Conservation (phyloP, 2,329 filamentous ascomycete genomes). For the Lojkania enalia region DNA sequence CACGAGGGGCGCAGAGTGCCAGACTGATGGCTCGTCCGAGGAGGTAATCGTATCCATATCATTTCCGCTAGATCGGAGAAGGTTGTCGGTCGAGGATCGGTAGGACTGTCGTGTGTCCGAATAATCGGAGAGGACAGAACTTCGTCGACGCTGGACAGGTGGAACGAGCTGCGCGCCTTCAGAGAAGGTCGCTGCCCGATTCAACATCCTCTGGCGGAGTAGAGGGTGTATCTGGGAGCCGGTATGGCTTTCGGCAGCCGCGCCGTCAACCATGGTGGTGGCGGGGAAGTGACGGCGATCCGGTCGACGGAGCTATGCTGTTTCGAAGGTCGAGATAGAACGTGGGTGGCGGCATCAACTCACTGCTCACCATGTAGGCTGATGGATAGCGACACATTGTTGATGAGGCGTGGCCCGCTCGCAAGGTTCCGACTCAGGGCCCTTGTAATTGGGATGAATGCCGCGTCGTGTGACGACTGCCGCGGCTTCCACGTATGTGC, state of each 20-base stretch:
- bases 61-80: conserved; percentile 58
- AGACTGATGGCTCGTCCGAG: conserved; percentile 63
- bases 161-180: conserved; percentile 31
- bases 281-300: conserved; percentile 6
- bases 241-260: conserved; percentile 22
- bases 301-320: no score
- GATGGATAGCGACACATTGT: no score
- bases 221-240: conserved; percentile 32
- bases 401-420: no score
- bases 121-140: conserved; percentile 77
- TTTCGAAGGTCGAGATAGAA: no score
- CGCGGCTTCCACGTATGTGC: no score
- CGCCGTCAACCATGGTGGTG: conserved; percentile 31
- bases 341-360: no score
- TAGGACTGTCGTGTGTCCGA: conserved; percentile 69
- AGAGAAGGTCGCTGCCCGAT: conserved; percentile 39
- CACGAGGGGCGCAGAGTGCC: conserved; percentile 79
- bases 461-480: no score
- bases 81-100: conserved; percentile 69
- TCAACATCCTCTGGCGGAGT: conserved; percentile 41
- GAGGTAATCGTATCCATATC: conserved; percentile 37
- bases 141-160: conserved; percentile 59
- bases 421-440: no score
- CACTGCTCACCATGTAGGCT: no score
- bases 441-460: no score